Evolutionary conservation across 192 early-diverging fungal species (phyloP).

Genomic region (Coemansia sp.): DNA sequence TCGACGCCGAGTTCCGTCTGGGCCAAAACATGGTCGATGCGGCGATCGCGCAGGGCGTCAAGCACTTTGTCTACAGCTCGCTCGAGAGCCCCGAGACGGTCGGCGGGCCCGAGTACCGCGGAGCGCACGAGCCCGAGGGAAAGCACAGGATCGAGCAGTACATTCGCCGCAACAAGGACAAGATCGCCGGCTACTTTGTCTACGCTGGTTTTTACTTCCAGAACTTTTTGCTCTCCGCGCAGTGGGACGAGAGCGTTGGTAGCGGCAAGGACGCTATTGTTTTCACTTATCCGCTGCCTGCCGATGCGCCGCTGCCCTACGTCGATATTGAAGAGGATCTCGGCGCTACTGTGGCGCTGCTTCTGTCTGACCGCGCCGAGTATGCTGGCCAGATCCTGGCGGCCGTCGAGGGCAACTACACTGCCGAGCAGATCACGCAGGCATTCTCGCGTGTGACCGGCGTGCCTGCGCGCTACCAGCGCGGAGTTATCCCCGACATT

Average conservation of each 20-base stretch:
- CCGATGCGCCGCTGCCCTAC: background rate
- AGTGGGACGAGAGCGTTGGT: background rate
- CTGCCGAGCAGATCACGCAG: slow-evolving; percentile 24
- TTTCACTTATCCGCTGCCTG: background rate
- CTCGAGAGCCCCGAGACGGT: slow-evolving; percentile 20
- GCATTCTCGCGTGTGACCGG: slow-evolving; percentile 38
- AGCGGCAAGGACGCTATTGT: background rate
- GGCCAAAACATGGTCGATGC: slow-evolving; percentile 43
- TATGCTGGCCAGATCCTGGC: slow-evolving; percentile 7
- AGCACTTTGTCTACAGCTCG: slow-evolving; percentile 32
- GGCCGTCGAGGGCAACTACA: slow-evolving; percentile 27
- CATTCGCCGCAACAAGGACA: slow-evolving; percentile 22
- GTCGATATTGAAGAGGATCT: slow-evolving; percentile 19
- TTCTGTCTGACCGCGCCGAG: slow-evolving; percentile 31
- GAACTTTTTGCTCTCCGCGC: slow-evolving; percentile 25
- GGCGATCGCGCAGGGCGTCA: slow-evolving; percentile 28
- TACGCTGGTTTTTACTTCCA: slow-evolving; percentile 37
- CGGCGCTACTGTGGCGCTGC: slow-evolving; percentile 30
- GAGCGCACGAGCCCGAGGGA: slow-evolving; percentile 31
- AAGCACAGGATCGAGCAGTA: slow-evolving; percentile 41
- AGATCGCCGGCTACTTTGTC: slow-evolving; percentile 26
- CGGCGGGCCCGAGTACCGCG: slow-evolving; percentile 20
- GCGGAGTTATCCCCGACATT: background rate
- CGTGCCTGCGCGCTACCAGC: slow-evolving; percentile 27
- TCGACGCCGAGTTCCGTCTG: slow-evolving; percentile 32